phyloP scores from a whole-genome alignment of 2,329 filamentous ascomycete genomes.

The Fusarium neocosmosporiellum region DNA sequence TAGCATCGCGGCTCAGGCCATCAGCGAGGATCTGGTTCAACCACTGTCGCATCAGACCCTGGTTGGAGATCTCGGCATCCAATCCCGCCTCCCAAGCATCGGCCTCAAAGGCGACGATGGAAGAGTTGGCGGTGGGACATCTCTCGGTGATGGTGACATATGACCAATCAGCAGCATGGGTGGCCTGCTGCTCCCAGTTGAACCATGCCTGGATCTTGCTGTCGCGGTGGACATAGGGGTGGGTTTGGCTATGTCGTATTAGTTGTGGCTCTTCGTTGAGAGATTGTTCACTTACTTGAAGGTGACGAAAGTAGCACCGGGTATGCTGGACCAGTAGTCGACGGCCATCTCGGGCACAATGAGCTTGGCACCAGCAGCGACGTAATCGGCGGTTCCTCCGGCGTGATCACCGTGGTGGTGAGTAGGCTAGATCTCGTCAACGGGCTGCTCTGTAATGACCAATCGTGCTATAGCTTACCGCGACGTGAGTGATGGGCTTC shows the following conservation, averaged over 20 bases:
- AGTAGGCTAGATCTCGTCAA: neutral
- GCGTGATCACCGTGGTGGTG: constrained; percentile 20
- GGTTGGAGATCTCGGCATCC: neutral
- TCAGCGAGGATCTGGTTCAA: constrained; percentile 2
- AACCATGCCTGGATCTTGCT: constrained; percentile 15
- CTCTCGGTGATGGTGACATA: constrained; percentile 3
- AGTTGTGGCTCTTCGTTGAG: neutral
- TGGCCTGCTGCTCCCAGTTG: constrained; percentile 10
- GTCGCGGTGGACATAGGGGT: constrained; percentile 12
- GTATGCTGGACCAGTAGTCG: constrained; percentile 16
- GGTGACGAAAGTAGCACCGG: neutral
- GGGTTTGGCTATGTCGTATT: neutral
- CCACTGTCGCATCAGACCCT: constrained; percentile 16
- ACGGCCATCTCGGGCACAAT: constrained; percentile 13
- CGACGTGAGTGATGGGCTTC: constrained; percentile 18
- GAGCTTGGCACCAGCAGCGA: constrained; percentile 8
- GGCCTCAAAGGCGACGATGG: constrained; percentile 4
- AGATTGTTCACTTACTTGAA: neutral
- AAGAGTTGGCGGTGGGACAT: constrained; percentile 4
- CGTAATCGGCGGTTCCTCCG: constrained; percentile 8
- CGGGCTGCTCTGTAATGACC: neutral
- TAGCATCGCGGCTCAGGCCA: neutral
- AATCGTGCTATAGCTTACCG: neutral
- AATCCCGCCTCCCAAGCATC: constrained; percentile 16
- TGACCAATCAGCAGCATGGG: constrained; percentile 9